These are phyloP conservation scores for Hanseniaspora vineae DNA, from an alignment of 805 yeast species.

Conservation along the genomic window DNA sequence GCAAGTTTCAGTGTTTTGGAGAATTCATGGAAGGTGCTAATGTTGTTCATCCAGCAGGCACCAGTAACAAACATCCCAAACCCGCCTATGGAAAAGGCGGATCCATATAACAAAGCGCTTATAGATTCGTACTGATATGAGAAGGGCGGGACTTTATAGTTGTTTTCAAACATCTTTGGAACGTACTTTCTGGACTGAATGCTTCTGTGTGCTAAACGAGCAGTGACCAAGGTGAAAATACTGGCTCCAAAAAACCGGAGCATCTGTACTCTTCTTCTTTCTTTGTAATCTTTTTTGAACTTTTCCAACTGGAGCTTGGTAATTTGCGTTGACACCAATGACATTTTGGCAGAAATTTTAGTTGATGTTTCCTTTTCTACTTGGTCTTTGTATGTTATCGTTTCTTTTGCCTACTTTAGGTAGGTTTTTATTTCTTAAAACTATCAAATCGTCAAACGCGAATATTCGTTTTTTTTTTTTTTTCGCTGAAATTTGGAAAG, in stretches of 20 bases:
- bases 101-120: conserved; percentile 71
- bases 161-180: conserved; percentile 71
- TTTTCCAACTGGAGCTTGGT: background rate
- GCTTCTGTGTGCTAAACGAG: conserved; percentile 65
- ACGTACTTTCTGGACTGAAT: conserved; percentile 58
- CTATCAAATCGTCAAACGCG: too few relatives aligned
- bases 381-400: background rate
- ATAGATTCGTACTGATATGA: conserved; percentile 74
- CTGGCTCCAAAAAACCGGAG: conserved; percentile 61
- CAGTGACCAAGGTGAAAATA: conserved; percentile 53
- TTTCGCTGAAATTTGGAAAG: background rate
- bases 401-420: background rate
- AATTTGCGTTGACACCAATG: background rate
- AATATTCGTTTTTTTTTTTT: background rate
- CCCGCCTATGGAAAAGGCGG: conserved; percentile 59
- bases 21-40: conserved; percentile 56
- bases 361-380: too few relatives aligned
- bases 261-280: conserved; percentile 61
- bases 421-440: too few relatives aligned
- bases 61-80: conserved; percentile 65
- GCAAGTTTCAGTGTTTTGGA: conserved; percentile 49
- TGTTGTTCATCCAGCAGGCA: conserved; percentile 68
- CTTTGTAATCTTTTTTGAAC: conserved; percentile 34
- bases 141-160: conserved; percentile 76
- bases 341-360: background rate